phyloP scores from a whole-genome alignment of 352 stramenopile species.

The Pythium apleroticum region DNA sequence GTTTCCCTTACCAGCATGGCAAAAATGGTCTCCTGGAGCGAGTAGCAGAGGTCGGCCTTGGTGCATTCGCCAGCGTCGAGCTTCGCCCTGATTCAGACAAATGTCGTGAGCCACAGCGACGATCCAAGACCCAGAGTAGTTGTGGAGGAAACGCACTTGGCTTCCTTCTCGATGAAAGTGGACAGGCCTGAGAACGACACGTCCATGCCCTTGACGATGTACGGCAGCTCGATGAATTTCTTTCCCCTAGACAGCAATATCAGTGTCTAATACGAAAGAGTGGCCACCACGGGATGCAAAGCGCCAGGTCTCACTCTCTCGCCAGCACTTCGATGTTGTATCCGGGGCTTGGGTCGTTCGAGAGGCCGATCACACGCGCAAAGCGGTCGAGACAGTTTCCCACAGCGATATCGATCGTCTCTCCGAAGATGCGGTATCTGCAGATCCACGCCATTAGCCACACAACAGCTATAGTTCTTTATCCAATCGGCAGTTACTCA shows the following conservation, averaged over 20 bases:
- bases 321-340: conserved; percentile 99
- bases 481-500: conserved; percentile 21
- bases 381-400: conserved; percentile 99
- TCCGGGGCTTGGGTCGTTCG: conserved; percentile 97
- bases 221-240: conserved; percentile 96
- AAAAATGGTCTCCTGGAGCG: conserved; percentile 99
- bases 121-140: too few relatives aligned
- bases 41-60: conserved; percentile 97
- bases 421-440: conserved; percentile 99
- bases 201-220: conserved; percentile 99
- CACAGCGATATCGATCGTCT: conserved; percentile 99
- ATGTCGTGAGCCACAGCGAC: conserved; percentile 1
- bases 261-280: background rate
- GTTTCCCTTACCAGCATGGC: conserved; percentile 94
- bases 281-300: background rate
- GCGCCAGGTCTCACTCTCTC: conserved; percentile 70
- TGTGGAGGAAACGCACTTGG: conserved; percentile 57
- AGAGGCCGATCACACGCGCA: conserved; percentile 93
- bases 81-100: conserved; percentile 51
- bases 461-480: background rate
- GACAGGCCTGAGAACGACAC: conserved; percentile 98
- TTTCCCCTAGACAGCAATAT: conserved; percentile 47
- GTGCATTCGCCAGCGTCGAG: conserved; percentile 89
- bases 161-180: conserved; percentile 95
- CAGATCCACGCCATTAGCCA: background rate